Conservation (phyloP, 345 rosid genomes). For the Lagerstroemia speciosa region DNA sequence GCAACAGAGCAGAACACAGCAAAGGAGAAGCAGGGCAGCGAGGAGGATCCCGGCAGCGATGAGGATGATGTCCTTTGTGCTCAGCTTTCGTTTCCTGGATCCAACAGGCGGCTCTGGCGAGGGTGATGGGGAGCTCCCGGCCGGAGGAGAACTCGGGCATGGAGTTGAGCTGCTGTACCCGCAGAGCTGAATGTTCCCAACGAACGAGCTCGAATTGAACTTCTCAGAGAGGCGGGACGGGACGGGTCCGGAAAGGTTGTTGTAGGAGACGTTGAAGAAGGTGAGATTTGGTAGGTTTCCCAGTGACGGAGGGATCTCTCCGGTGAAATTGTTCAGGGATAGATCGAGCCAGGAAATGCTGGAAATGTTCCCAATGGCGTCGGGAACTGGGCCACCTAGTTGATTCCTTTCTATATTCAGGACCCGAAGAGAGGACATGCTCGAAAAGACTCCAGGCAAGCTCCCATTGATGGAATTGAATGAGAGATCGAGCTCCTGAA, state of each 20-base stretch:
- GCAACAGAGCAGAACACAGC: constrained; percentile 62
- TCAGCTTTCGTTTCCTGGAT: constrained; percentile 39
- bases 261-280: constrained; percentile 72
- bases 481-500: constrained; percentile 60
- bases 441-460: constrained; percentile 48
- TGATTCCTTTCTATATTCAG: constrained; percentile 49
- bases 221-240: constrained; percentile 50
- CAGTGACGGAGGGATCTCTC: constrained; percentile 58
- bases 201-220: constrained; percentile 81
- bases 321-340: constrained; percentile 56
- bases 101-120: constrained; percentile 26
- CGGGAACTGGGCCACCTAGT: constrained; percentile 41
- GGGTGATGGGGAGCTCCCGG: constrained; percentile 49
- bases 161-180: constrained; percentile 56
- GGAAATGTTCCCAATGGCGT: constrained; percentile 48
- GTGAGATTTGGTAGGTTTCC: constrained; percentile 42
- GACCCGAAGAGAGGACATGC: constrained; percentile 43
- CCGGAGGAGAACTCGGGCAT: constrained; percentile 44
- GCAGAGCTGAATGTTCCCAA: constrained; percentile 82
- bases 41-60: constrained; percentile 67
- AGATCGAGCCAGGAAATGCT: constrained; percentile 48
- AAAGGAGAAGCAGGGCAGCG: constrained; percentile 43
- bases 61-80: constrained; percentile 58
- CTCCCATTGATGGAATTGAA: constrained; percentile 62
- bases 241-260: constrained; percentile 74